A percentile compares a stretch with the other conserved stretches of the same genome.
These are phyloP conservation scores for Venturia carpophila DNA, from an alignment of 2,329 filamentous ascomycete species.

Conservation along the genomic window DNA sequence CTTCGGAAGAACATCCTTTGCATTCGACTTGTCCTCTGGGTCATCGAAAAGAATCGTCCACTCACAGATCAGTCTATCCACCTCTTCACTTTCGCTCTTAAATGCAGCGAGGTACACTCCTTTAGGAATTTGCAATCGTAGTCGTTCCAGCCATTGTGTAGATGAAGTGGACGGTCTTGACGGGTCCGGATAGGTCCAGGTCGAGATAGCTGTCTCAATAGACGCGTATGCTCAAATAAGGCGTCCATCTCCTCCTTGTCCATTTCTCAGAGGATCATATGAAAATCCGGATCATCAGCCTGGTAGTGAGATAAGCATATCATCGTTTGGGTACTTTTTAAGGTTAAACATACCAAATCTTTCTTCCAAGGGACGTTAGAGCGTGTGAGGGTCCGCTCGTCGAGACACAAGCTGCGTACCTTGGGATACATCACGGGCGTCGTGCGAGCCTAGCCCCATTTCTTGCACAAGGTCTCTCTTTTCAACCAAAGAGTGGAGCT, in stretches of 20 bases:
- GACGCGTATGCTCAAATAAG: conserved; percentile 42
- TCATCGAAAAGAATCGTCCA: not conserved
- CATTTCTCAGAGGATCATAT: conserved; percentile 44
- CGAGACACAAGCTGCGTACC: conserved; percentile 28
- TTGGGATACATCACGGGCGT: not conserved
- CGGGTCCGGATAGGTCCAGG: conserved; percentile 22
- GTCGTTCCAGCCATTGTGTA: too few species aligned
- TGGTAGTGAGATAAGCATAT: conserved; percentile 24
- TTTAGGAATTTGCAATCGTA: not conserved
- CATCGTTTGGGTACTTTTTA: not conserved
- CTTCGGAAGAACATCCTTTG: too few species aligned
- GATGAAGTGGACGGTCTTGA: not conserved
- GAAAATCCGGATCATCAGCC: conserved; percentile 37
- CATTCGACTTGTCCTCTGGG: not conserved
- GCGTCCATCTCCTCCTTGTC: conserved; percentile 40
- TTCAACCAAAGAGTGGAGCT: not conserved
- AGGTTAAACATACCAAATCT: conserved; percentile 36
- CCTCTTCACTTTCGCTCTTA: not conserved
- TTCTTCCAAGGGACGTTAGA: conserved; percentile 42
- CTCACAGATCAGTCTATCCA: not conserved
- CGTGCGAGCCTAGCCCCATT: not conserved
- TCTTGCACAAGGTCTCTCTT: too few species aligned
- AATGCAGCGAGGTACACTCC: not conserved
- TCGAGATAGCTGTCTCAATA: conserved; percentile 27
- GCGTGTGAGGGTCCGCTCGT: conserved; percentile 39